These are phyloP conservation scores for Penicillium janthinellum DNA, from an alignment of 2,329 filamentous ascomycete genomes.

Conservation along the genomic window DNA sequence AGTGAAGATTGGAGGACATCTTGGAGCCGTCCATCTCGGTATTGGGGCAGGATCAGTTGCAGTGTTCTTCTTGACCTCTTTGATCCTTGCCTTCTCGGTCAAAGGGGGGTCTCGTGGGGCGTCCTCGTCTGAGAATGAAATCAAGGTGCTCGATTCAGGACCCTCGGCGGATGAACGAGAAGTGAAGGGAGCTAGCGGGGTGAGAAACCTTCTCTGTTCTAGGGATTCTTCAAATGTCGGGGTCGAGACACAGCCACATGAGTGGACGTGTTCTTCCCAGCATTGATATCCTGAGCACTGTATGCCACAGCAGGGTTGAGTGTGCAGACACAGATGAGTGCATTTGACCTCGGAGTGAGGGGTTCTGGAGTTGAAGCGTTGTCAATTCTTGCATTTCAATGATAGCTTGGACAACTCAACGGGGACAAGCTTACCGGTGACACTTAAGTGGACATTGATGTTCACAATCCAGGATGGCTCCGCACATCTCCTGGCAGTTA, in stretches of 20 bases:
- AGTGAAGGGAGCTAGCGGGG: no score
- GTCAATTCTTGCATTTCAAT: neutral
- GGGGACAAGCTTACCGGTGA: slow-evolving; percentile 49
- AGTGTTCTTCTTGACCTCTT: neutral
- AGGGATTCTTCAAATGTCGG: no score
- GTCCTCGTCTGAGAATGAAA: neutral
- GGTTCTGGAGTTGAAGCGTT: neutral
- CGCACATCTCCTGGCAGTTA: slow-evolving; percentile 56
- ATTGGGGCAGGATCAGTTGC: neutral
- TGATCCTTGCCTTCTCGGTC: neutral
- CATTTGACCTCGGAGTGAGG: slow-evolving; percentile 6
- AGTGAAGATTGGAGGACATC: neutral
- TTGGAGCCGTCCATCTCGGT: neutral
- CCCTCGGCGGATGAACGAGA: neutral
- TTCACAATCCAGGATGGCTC: slow-evolving; percentile 49
- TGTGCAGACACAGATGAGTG: neutral
- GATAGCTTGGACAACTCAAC: neutral
- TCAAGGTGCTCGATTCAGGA: neutral
- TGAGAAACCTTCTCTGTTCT: neutral
- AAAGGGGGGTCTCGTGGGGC: neutral
- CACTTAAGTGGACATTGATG: slow-evolving; percentile 57
- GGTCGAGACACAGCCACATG: slow-evolving; percentile 1
- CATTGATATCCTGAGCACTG: slow-evolving; percentile 4
- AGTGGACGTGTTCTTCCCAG: slow-evolving; percentile 5
- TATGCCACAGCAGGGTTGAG: slow-evolving; percentile 6